Evolutionary conservation across 208 protist species (phyloP), one percentile per base, ranked within the genome.

Genomic region (Wallacemonas rigidus): DNA sequence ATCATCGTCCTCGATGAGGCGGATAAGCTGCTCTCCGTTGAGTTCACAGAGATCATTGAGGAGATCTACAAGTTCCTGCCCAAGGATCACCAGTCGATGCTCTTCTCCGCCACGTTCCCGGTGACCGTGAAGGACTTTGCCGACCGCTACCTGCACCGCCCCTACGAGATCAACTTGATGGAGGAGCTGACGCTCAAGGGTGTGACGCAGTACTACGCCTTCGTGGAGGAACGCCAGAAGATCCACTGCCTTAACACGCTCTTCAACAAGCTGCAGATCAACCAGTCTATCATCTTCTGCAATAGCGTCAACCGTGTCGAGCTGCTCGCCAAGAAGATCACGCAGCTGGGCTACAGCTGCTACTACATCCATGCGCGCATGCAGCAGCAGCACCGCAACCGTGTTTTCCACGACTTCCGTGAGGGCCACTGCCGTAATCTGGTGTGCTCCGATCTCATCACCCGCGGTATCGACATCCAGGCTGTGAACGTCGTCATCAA

Each of bases 281-380:
- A 99, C 85, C 99, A 99, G 87, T 99, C 95, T 15, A 99, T 99
- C 77, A 99, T 99, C 76, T 99, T 99, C 86, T 99, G 98, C 86
- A 99, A 99, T 88, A 98, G 94, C 82, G 96, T 99, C 38, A 99
- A 99, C 82, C 93, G 99, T 61, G 98, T 99, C 48, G 98, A 99
- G 87, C 88, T 99, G 36, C 90, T 99, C n/a, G 98, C 98, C 7
- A 99, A 99, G 87, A 99, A 99, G 85, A 99, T 99, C 77, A 99
- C 98, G 41, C 97, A 99, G 85, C 87, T 99, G 53, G 98, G 98
- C 36, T 99, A 99, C 89, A 99, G 98, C 65, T 99, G 98, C 81
- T 99, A 98, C 80, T 99, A 99, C 87, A 99, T 99, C 79, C 99
- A 99, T 84, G 97, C 98, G 4, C 99, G 98, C 76, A 99, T 99